Conservation (phyloP, 2,329 filamentous ascomycete species). For the Sarocladium brachiariae region DNA sequence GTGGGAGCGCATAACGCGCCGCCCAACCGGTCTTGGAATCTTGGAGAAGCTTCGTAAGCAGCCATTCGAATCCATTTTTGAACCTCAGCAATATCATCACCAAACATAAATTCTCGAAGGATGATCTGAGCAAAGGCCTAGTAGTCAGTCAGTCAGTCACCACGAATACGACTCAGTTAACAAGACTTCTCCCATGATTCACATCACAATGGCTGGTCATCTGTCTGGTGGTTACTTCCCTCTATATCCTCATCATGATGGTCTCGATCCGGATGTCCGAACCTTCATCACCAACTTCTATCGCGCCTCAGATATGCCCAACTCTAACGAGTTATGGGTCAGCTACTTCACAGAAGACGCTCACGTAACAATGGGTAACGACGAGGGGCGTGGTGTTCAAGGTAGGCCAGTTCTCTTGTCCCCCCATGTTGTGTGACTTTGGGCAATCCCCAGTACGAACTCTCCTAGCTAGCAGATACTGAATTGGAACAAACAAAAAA, state of each 20-base stretch:
- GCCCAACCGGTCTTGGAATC: not conserved
- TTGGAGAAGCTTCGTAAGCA: not conserved
- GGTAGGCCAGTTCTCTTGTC: slow-evolving; percentile 22
- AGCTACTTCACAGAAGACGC: slow-evolving; percentile 34
- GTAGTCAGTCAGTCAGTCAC: too few species aligned
- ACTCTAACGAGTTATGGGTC: slow-evolving; percentile 37
- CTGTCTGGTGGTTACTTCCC: slow-evolving; percentile 22
- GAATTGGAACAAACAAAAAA: slow-evolving; percentile 19
- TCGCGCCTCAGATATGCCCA: slow-evolving; percentile 33
- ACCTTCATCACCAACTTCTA: slow-evolving; percentile 39
- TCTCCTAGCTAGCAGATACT: too few species aligned
- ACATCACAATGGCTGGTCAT: slow-evolving; percentile 4
- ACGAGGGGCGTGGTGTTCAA: slow-evolving; percentile 28
- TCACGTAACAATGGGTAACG: slow-evolving; percentile 34
- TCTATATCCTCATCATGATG: slow-evolving; percentile 23
- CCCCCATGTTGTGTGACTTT: too few species aligned
- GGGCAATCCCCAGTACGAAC: too few species aligned
- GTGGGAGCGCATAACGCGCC: not conserved
- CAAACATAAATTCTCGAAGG: too few species aligned
- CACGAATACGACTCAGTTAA: not conserved
- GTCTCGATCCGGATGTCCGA: slow-evolving; percentile 24
- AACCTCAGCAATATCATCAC: too few species aligned
- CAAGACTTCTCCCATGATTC: too few species aligned
- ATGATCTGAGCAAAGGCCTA: too few species aligned
- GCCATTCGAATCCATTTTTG: too few species aligned